These are phyloP conservation scores for Hyphopichia burtonii DNA, from an alignment of 1,139 yeast genomes.

Conservation along the genomic window DNA sequence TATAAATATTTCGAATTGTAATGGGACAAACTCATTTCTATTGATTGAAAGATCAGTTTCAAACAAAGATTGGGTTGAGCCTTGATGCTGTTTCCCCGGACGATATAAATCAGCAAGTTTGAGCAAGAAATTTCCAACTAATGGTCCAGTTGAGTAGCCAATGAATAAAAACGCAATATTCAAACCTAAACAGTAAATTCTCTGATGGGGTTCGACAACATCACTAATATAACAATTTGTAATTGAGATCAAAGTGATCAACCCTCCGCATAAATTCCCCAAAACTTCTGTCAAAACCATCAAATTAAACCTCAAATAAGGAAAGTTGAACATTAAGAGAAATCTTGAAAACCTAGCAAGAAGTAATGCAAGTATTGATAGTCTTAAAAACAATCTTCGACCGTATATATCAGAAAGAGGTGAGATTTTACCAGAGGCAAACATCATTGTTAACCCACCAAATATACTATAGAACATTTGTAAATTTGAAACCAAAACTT, in stretches of 20 bases:
- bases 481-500: slow-evolving; percentile 36
- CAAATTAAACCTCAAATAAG: slow-evolving; percentile 30
- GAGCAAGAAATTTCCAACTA: slow-evolving; percentile 44
- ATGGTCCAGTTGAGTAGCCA: slow-evolving; percentile 67
- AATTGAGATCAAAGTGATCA: slow-evolving; percentile 49
- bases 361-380: slow-evolving; percentile 26
- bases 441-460: slow-evolving; percentile 28
- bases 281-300: slow-evolving; percentile 38
- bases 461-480: slow-evolving; percentile 28
- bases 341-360: slow-evolving; percentile 26
- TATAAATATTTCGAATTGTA: slow-evolving; percentile 26
- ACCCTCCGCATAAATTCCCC: slow-evolving; percentile 56
- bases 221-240: slow-evolving; percentile 65
- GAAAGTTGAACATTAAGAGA: slow-evolving; percentile 26
- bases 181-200: slow-evolving; percentile 58
- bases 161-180: slow-evolving; percentile 56
- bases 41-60: slow-evolving; percentile 7
- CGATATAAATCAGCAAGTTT: slow-evolving; percentile 9
- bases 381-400: slow-evolving; percentile 45
- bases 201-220: slow-evolving; percentile 52
- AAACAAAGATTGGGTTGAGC: neutral
- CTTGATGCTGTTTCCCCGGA: slow-evolving; percentile 4
- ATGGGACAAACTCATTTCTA: slow-evolving; percentile 26
- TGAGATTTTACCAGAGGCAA: slow-evolving; percentile 52
- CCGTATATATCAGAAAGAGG: slow-evolving; percentile 67